These are phyloP conservation scores for Penicillium daleae DNA, from an alignment of 495 filamentous ascomycete genomes.

Conservation along the genomic window DNA sequence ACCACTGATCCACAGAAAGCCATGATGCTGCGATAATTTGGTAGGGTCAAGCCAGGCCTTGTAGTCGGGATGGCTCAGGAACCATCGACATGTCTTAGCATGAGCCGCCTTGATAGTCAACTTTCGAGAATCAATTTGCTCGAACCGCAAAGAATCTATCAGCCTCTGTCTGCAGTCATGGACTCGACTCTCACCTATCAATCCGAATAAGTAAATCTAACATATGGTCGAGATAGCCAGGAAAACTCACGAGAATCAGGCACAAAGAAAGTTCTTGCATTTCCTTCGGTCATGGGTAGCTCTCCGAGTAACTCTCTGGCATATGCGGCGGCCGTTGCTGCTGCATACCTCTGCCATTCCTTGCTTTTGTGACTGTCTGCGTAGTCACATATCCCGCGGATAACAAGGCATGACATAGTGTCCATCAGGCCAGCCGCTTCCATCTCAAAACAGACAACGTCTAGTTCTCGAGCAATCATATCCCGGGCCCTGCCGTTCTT, in stretches of 20 bases:
- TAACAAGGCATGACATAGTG: slow-evolving; percentile 33
- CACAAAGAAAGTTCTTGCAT: not conserved
- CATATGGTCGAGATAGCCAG: not conserved
- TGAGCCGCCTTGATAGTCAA: slow-evolving; percentile 31
- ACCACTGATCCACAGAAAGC: slow-evolving; percentile 62
- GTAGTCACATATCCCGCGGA: slow-evolving; percentile 44
- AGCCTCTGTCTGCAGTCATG: slow-evolving; percentile 19
- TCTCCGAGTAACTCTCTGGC: slow-evolving; percentile 34
- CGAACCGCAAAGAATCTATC: slow-evolving; percentile 35
- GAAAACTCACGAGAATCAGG: not conserved
- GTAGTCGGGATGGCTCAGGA: slow-evolving; percentile 47
- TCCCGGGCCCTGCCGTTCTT: slow-evolving; percentile 37
- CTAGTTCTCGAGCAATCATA: slow-evolving; percentile 21
- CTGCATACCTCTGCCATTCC: slow-evolving; percentile 40
- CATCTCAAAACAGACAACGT: slow-evolving; percentile 51
- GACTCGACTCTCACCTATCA: slow-evolving; percentile 13
- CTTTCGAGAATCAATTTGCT: slow-evolving; percentile 34
- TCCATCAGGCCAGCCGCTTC: slow-evolving; percentile 50
- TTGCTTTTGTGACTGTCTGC: slow-evolving; percentile 43
- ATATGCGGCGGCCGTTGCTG: slow-evolving; percentile 39
- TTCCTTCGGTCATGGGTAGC: slow-evolving; percentile 16
- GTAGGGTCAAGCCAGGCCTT: slow-evolving; percentile 49
- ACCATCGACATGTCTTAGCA: slow-evolving; percentile 53
- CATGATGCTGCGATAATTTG: slow-evolving; percentile 42
- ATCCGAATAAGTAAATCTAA: not conserved